These are phyloP conservation scores for Dryadomyces quercivorus DNA, from an alignment of 2,329 filamentous ascomycete species.

Conservation along the genomic window DNA sequence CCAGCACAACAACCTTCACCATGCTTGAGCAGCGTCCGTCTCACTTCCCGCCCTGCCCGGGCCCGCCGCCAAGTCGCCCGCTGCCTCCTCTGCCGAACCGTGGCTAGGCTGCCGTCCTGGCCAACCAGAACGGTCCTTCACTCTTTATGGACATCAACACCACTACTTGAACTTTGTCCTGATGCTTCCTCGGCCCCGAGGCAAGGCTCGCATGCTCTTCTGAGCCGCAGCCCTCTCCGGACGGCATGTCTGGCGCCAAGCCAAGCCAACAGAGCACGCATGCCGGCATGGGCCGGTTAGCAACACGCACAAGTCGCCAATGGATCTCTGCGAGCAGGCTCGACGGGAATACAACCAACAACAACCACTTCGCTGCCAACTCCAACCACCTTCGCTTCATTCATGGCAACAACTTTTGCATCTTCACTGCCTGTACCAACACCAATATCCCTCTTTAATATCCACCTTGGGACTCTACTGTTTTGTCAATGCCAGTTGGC, in stretches of 20 bases:
- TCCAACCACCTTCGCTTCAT: constrained; percentile 7
- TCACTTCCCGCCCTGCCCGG: constrained; percentile 55
- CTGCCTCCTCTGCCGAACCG: constrained; percentile 54
- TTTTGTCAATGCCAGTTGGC: background rate
- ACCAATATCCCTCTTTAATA: constrained; percentile 13
- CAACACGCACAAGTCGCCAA: background rate
- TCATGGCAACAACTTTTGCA: constrained; percentile 3
- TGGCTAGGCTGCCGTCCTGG: constrained; percentile 24
- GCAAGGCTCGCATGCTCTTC: too few species aligned
- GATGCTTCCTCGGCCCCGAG: too few species aligned
- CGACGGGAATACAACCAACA: background rate
- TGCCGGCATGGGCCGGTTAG: too few species aligned
- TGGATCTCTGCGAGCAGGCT: background rate
- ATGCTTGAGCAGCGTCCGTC: constrained; percentile 44
- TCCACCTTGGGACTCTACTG: constrained; percentile 1
- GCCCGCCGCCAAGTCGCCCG: constrained; percentile 51
- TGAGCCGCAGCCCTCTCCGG: too few species aligned
- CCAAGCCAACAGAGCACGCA: too few species aligned
- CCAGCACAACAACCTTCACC: constrained; percentile 7
- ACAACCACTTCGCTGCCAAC: background rate
- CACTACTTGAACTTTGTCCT: too few species aligned
- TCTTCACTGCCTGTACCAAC: constrained; percentile 13
- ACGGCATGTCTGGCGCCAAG: too few species aligned
- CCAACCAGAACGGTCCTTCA: too few species aligned
- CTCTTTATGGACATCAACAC: too few species aligned